Percentiles rank a stretch among this genome's conserved stretches.
Conservation (phyloP, 176 grass and related monocot genomes). For the Oryza glaberrima region DNA sequence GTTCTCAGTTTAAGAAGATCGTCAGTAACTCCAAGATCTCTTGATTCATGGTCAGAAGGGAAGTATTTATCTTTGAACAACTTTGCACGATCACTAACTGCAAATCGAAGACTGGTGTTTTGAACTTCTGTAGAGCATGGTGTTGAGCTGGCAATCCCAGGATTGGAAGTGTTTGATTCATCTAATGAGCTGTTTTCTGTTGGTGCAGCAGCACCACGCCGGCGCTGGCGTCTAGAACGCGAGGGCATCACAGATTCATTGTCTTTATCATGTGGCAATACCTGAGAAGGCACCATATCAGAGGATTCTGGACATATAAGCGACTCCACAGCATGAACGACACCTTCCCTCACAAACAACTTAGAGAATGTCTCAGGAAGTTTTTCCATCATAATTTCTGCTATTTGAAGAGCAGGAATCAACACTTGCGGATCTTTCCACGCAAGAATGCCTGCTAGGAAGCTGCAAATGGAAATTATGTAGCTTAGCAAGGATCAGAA, state of each 20-base stretch:
- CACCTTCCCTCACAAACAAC: slow-evolving; percentile 94
- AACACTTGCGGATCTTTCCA: slow-evolving; percentile 94
- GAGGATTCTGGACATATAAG: slow-evolving; percentile 67
- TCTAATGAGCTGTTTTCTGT: slow-evolving; percentile 56
- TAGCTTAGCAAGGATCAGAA: slow-evolving; percentile 23
- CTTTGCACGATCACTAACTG: slow-evolving; percentile 73
- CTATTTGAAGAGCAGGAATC: slow-evolving; percentile 91
- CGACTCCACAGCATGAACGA: slow-evolving; percentile 84
- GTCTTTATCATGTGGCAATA: slow-evolving; percentile 45
- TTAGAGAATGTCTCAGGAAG: slow-evolving; percentile 81
- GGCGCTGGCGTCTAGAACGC: slow-evolving; percentile 71
- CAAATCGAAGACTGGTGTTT: slow-evolving; percentile 60
- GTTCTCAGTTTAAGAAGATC: slow-evolving; percentile 71
- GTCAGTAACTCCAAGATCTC: slow-evolving; percentile 70
- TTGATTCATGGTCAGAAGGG: slow-evolving; percentile 57
- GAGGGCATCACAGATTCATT: slow-evolving; percentile 50
- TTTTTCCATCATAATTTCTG: slow-evolving; percentile 94
- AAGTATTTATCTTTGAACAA: slow-evolving; percentile 81
- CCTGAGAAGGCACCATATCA: slow-evolving; percentile 48
- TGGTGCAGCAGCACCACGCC: slow-evolving; percentile 45
- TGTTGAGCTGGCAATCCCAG: slow-evolving; percentile 34
- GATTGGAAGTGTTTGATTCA: slow-evolving; percentile 55
- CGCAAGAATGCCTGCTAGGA: slow-evolving; percentile 91
- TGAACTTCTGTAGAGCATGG: slow-evolving; percentile 43
- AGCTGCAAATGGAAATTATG: slow-evolving; percentile 56